Evolutionary conservation across 1,139 yeast species (phyloP), one percentile per base, ranked within the genome.

Genomic region (Zygoascus meyerae): DNA sequence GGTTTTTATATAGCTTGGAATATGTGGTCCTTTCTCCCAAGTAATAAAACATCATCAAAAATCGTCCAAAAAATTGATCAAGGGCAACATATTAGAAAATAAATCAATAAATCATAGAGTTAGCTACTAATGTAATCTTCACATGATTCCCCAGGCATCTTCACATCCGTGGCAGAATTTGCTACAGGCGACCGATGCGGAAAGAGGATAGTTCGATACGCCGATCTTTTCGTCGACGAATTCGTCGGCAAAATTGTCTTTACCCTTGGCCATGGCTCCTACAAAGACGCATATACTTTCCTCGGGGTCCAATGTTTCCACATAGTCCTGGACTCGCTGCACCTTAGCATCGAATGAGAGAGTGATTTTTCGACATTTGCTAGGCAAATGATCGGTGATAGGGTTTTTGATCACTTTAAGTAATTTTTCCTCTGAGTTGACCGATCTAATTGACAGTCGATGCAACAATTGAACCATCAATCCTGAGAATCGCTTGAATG

Each of bases 191-290:
- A 94, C 97, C 15, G 97, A 87, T 3, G 98, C 98, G 49, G 96
- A 86, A 55, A 92, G 77, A 45, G 98, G 95, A 66, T 90, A 92
- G 62, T 90, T 89, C 31, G 97, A 87, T 52, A 92, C 83, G 59
- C 97, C 97, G 54, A 92, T 85, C 64, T 92, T 92, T 67, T 92
- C 98, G 66, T 92, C 98, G 40, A 90, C 95, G 63, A 67, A 90
- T 67, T 90, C 97, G 66, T 92, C 98, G 33, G 98, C 98, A 68
- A 92, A 92, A 58, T 81, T 89, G 68, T 92, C 98, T 64, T 85
- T 85, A 62, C 98, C 98, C 68, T 97, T 81, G 26, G 98, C 98
- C 97, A 92, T 92, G 45, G 98, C 96, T 63, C 98, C 98, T 42
- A 92, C 97, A 67, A 92, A 92, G 28, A 92, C 97, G 74, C 98